Evolutionary conservation across 805 yeast genomes (phyloP).

Genomic region (Wickerhamiella sorbophila): DNA sequence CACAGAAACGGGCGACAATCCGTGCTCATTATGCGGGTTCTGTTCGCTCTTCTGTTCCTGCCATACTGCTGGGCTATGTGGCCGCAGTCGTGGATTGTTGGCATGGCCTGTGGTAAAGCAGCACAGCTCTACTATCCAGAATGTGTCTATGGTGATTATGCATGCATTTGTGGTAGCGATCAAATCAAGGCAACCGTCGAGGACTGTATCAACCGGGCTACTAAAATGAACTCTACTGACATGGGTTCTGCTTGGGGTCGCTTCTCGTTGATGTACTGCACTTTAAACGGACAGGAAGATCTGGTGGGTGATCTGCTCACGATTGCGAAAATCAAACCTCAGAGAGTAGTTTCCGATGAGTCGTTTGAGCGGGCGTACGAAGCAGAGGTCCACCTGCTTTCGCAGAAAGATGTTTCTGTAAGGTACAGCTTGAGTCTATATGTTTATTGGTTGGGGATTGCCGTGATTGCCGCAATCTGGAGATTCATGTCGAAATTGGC

Average conservation of each 20-base stretch:
- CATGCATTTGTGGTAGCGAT: slow-evolving; percentile 21
- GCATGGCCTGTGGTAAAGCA: slow-evolving; percentile 16
- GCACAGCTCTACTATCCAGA: slow-evolving; percentile 13
- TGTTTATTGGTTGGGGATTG: slow-evolving; percentile 22
- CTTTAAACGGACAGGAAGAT: slow-evolving; percentile 10
- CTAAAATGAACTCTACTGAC: slow-evolving; percentile 13
- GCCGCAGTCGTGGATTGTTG: slow-evolving; percentile 10
- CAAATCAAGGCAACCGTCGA: slow-evolving; percentile 23
- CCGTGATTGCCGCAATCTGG: slow-evolving; percentile 7
- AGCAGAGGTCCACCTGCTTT: slow-evolving; percentile 13
- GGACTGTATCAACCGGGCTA: slow-evolving; percentile 19
- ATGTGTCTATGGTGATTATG: slow-evolving; percentile 15
- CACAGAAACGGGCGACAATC: too few relatives aligned
- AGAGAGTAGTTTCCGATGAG: slow-evolving; percentile 7
- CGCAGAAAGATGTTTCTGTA: slow-evolving; percentile 20
- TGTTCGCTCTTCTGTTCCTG: not conserved
- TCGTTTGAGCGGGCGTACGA: slow-evolving; percentile 12
- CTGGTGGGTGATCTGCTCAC: slow-evolving; percentile 10
- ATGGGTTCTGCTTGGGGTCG: slow-evolving; percentile 24
- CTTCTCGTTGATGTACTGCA: slow-evolving; percentile 18
- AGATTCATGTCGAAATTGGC: slow-evolving; percentile 8
- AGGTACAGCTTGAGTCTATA: slow-evolving; percentile 23
- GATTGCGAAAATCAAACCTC: slow-evolving; percentile 4
- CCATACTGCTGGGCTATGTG: slow-evolving; percentile 8
- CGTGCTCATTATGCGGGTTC: not conserved